Evolutionary conservation across 495 filamentous ascomycete species (phyloP), one percentile per base, ranked within the genome.

Genomic region (Evansstolkia leycettana): DNA sequence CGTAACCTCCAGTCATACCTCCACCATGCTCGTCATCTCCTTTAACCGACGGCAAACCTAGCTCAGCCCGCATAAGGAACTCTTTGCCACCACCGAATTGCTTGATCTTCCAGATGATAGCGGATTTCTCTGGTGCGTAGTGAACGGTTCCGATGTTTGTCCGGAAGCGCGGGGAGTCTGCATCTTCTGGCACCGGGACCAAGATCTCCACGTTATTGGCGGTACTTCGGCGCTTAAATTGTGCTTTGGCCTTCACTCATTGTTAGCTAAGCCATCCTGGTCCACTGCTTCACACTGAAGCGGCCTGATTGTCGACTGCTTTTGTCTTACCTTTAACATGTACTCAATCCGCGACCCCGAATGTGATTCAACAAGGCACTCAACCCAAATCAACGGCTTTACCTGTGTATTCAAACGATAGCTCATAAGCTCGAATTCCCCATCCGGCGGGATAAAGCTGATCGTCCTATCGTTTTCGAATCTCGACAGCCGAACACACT

Each of bases 31-130:
- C 90, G 50, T 99, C 92, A 44, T 96, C 90, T 34, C 93, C 92
- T 45, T 90, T 82, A 23, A 99, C 92, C 26, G 82, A 90, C 0
- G 92, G 90, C 11, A 96, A 64, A 9, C 88, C 88, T 11, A 99
- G 72, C 59, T 99, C 92, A n/a, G 92, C 92, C 30, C 90, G 80
- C 92, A 99, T 99, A 45, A 99, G 74, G 57, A 99, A 99, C 51
- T 99, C 92, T 61, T 99, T 99, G 42, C 80, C 78, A 34, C 92
- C 92, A 5, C 90, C 92, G 53, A 99, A 99, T 49, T 99, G 92
- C 71, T 99, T 99, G 65, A 99, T 99, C 70, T 96, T 96, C 92
- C 92, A 99, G 42, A 99, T 78, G 41, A 99, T 99, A 20, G 92
- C 88, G 28, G 84, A 89, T 50, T 93, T 85, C 57, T 99, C 92